Conservation (phyloP, 2,329 filamentous ascomycete species). For the Bipolaris victoriae region DNA sequence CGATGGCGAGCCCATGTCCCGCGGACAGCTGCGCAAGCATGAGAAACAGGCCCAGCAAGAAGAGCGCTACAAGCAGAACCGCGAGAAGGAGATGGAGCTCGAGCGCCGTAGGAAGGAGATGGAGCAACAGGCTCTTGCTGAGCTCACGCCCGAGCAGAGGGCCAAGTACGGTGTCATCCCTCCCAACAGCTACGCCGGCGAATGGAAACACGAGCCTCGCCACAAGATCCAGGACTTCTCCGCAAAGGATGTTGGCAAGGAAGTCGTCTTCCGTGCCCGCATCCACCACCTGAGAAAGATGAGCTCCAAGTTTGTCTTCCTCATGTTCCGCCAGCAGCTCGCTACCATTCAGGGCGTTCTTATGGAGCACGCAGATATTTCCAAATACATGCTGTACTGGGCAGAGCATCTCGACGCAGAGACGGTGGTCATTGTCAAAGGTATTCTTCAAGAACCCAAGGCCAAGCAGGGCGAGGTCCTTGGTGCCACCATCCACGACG, state of each 20-base stretch:
- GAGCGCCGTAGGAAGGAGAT: slow-evolving; percentile 56
- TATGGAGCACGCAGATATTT: slow-evolving; percentile 65
- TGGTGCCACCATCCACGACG: slow-evolving; percentile 74
- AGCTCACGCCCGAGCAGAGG: slow-evolving; percentile 65
- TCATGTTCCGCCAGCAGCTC: slow-evolving; percentile 84
- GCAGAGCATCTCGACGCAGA: slow-evolving; percentile 82
- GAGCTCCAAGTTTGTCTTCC: slow-evolving; percentile 81
- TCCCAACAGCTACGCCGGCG: slow-evolving; percentile 64
- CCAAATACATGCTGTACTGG: slow-evolving; percentile 82
- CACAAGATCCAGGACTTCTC: slow-evolving; percentile 60
- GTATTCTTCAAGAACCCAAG: slow-evolving; percentile 73
- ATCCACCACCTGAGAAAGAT: slow-evolving; percentile 81
- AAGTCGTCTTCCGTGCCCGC: slow-evolving; percentile 71
- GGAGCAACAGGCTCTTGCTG: slow-evolving; percentile 55
- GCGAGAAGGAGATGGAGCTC: slow-evolving; percentile 54
- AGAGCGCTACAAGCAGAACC: slow-evolving; percentile 51
- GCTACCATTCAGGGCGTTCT: slow-evolving; percentile 85
- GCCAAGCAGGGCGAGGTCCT: slow-evolving; percentile 70
- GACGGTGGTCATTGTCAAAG: slow-evolving; percentile 77
- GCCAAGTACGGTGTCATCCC: slow-evolving; percentile 64
- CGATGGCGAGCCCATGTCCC: slow-evolving; percentile 57
- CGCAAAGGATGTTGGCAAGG: slow-evolving; percentile 61
- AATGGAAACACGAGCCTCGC: slow-evolving; percentile 56
- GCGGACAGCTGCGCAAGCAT: slow-evolving; percentile 58
- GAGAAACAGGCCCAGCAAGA: slow-evolving; percentile 55